These are phyloP conservation scores for Penicillium robsamsonii DNA, from an alignment of 495 filamentous ascomycete genomes.

Conservation along the genomic window DNA sequence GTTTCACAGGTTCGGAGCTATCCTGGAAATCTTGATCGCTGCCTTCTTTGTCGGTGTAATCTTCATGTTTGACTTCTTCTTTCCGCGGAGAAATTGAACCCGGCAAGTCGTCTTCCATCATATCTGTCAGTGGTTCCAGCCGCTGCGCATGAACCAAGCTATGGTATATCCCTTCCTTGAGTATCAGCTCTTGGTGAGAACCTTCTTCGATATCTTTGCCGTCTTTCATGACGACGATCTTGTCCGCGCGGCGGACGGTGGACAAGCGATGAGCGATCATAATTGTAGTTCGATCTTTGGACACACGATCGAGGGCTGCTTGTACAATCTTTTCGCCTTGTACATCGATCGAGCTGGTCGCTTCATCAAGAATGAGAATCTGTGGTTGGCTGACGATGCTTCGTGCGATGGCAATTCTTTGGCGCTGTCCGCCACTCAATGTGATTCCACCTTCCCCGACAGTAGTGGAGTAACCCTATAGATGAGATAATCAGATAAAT, in stretches of 20 bases:
- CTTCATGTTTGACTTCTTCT: slow-evolving; percentile 34
- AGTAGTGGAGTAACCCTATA: no score
- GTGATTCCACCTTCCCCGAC: no score
- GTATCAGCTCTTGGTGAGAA: slow-evolving; percentile 43
- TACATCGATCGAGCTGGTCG: slow-evolving; percentile 52
- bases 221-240: slow-evolving; percentile 51
- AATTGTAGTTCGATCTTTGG: slow-evolving; percentile 39
- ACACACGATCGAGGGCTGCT: slow-evolving; percentile 42
- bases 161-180: slow-evolving; percentile 44
- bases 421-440: slow-evolving; percentile 48
- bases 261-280: slow-evolving; percentile 58
- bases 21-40: slow-evolving; percentile 36
- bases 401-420: slow-evolving; percentile 67
- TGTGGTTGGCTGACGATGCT: slow-evolving; percentile 80
- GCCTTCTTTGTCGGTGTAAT: slow-evolving; percentile 33
- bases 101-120: no score
- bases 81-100: no score
- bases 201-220: slow-evolving; percentile 52
- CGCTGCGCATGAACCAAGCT: slow-evolving; percentile 38
- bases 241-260: slow-evolving; percentile 52
- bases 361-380: slow-evolving; percentile 66
- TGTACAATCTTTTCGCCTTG: slow-evolving; percentile 48
- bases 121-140: slow-evolving; percentile 14
- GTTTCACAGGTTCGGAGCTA: not conserved
- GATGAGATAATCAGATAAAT: not conserved